phyloP scores from a whole-genome alignment of 805 yeast genomes.

The Metschnikowia matae region DNA sequence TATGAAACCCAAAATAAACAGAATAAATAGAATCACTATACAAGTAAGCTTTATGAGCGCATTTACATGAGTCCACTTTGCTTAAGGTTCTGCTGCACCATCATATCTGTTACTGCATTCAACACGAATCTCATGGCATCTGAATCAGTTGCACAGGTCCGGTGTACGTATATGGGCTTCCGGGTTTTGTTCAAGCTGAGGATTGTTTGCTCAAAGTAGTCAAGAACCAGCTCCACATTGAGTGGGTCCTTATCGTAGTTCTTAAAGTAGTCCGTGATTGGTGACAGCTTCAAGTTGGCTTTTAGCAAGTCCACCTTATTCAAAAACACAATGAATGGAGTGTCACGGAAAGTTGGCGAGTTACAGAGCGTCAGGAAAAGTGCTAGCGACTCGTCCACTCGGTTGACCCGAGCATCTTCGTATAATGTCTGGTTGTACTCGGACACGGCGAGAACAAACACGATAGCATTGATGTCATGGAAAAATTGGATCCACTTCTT shows the following conservation, averaged over 20 bases:
- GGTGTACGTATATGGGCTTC: constrained; percentile 81
- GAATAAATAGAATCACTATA: constrained; percentile 3
- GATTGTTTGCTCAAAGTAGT: constrained; percentile 68
- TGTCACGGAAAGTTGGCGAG: constrained; percentile 76
- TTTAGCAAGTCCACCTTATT: constrained; percentile 85
- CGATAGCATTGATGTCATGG: constrained; percentile 81
- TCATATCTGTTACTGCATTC: constrained; percentile 88
- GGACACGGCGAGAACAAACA: constrained; percentile 83
- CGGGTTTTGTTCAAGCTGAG: constrained; percentile 58
- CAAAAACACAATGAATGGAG: constrained; percentile 84
- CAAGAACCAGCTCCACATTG: constrained; percentile 62
- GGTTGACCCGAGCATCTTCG: constrained; percentile 84
- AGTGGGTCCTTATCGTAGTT: constrained; percentile 62
- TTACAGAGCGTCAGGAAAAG: constrained; percentile 80
- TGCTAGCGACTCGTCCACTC: constrained; percentile 87
- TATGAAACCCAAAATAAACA: constrained; percentile 10
- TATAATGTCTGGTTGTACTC: constrained; percentile 91
- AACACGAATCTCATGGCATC: constrained; percentile 84
- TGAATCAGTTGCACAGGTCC: constrained; percentile 95
- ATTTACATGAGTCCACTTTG: constrained; percentile 67
- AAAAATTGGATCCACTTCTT: constrained; percentile 94
- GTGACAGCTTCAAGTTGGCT: constrained; percentile 60
- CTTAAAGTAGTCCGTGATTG: constrained; percentile 72
- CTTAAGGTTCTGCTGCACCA: constrained; percentile 76
- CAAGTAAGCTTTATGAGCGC: background rate